Percentiles rank a stretch among this genome's conserved stretches.
These are phyloP conservation scores for Ogataea thermomethanolica DNA, from an alignment of 805 yeast species.

Conservation along the genomic window DNA sequence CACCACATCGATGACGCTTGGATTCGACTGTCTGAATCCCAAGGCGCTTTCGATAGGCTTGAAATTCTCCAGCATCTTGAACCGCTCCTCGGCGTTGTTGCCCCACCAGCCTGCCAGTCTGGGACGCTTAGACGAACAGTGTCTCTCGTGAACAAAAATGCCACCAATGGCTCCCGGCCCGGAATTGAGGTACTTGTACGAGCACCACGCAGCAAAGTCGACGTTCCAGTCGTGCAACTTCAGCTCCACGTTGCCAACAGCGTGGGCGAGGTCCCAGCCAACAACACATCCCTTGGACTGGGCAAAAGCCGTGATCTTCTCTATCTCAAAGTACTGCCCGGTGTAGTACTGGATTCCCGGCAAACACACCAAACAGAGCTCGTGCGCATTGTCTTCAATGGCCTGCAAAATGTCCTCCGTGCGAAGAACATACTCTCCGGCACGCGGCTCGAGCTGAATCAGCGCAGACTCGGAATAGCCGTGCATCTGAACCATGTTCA, in stretches of 20 bases:
- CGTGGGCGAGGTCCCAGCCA: constrained; percentile 97
- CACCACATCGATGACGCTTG: constrained; percentile 82
- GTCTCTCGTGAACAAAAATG: constrained; percentile 63
- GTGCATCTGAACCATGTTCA: constrained; percentile 63
- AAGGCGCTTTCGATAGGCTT: constrained; percentile 83
- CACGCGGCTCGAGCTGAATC: constrained; percentile 60
- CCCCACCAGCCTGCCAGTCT: constrained; percentile 99
- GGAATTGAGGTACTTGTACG: constrained; percentile 84
- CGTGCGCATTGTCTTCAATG: constrained; percentile 52
- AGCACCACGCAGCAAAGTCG: constrained; percentile 94
- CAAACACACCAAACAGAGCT: constrained; percentile 71
- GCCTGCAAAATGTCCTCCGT: constrained; percentile 59
- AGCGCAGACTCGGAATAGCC: constrained; percentile 53
- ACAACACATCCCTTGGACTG: constrained; percentile 52
- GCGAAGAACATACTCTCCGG: constrained; percentile 51
- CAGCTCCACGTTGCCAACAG: constrained; percentile 81
- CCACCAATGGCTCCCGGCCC: constrained; percentile 97
- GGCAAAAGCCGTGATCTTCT: constrained; percentile 61
- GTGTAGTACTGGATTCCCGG: constrained; percentile 92
- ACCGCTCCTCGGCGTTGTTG: constrained; percentile 63
- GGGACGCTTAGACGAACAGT: constrained; percentile 41
- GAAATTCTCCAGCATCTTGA: constrained; percentile 74
- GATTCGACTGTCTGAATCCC: constrained; percentile 87
- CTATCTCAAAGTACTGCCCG: constrained; percentile 82
- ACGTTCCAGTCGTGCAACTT: constrained; percentile 82